phyloP scores from a whole-genome alignment of 2,329 filamentous ascomycete species.

The Paecilomyces formosus region DNA sequence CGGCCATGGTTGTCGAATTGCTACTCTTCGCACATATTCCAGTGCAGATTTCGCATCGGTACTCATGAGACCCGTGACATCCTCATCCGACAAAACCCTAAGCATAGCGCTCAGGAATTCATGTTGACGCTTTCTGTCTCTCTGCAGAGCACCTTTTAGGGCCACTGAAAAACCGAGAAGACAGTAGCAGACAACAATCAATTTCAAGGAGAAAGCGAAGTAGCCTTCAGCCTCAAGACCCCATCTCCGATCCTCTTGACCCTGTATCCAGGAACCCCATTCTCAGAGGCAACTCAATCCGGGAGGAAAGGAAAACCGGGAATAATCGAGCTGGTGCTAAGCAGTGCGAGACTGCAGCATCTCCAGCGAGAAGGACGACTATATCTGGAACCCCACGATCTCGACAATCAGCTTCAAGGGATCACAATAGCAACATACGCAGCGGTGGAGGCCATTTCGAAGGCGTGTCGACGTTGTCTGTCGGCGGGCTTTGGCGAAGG shows the following conservation, averaged over 20 bases:
- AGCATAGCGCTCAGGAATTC: constrained; percentile 44
- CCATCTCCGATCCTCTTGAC: constrained; percentile 51
- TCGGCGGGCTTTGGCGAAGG: constrained; percentile 28
- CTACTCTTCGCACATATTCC: constrained; percentile 22
- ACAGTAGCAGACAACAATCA: constrained; percentile 53
- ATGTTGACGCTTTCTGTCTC: constrained; percentile 40
- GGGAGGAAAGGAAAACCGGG: constrained; percentile 32
- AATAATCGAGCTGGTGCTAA: constrained; percentile 72
- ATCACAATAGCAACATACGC: constrained; percentile 48
- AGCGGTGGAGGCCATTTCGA: constrained; percentile 55
- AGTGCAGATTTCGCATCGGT: constrained; percentile 19
- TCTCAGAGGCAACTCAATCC: constrained; percentile 21
- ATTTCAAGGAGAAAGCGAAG: constrained; percentile 65
- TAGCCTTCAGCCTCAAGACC: constrained; percentile 73
- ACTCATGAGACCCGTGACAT: constrained; percentile 24
- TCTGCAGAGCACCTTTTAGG: not conserved
- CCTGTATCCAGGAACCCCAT: constrained; percentile 33
- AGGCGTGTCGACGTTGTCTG: constrained; percentile 37
- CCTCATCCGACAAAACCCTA: constrained; percentile 75
- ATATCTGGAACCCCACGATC: constrained; percentile 56
- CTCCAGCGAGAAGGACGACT: constrained; percentile 77
- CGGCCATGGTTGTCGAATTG: constrained; percentile 10
- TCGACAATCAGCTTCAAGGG: constrained; percentile 27
- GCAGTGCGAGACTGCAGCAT: constrained; percentile 35
- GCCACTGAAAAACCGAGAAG: constrained; percentile 7